Evolutionary conservation across 1,284 basidiomycete species (phyloP), one percentile per base, ranked within the genome.

Genomic region (Cutaneotrichosporon cutaneum): DNA sequence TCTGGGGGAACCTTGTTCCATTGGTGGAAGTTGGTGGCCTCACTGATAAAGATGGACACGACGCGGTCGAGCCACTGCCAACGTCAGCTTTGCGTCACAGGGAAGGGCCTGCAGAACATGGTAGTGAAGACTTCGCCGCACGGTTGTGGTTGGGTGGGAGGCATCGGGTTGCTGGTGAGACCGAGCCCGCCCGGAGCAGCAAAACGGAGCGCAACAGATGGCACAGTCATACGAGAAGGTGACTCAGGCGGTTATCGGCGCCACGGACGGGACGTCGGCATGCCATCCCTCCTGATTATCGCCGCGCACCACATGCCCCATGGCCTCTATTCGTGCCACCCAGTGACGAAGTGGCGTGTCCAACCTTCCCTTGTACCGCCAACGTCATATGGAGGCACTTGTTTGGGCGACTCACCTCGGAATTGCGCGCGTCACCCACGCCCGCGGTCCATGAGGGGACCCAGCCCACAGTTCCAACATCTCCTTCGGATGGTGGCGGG

Each of bases 31-130:
- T 52, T 45, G 6, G 55, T 35, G 11, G 62, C 69, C 22, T 68
- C 67, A 2, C 58, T 53, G 39, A 70, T 64, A 44, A 70, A 65
- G n/a, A 45, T 35, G 0, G 42, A 27, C n/a, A 59, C 62, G 5
- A 70, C 60, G 2, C 59, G 51, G 33, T 68, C 64, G 22, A 70
- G 51, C 65, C 67, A 68, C 69, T 70, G 59, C 3, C 13, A 44
- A 33, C 27, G 44, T 56, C 50, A 57, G 59, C 45, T 6, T n/a
- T 16, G 52, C 24, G 16, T 32, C 26, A 4, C 9, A 30, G 7
- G n/a, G 30, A 30, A 30, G 30, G 9, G 30, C 4, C 4, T 30
- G 30, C 30, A n/a, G n/a, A n/a, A n/a, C n/a, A n/a, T n/a, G n/a
- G 45, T 26, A 47, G 44, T 26, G n/a, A 10, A n/a, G 10, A 47